phyloP scores from a whole-genome alignment of 805 yeast species.

The Ogataea pini region DNA sequence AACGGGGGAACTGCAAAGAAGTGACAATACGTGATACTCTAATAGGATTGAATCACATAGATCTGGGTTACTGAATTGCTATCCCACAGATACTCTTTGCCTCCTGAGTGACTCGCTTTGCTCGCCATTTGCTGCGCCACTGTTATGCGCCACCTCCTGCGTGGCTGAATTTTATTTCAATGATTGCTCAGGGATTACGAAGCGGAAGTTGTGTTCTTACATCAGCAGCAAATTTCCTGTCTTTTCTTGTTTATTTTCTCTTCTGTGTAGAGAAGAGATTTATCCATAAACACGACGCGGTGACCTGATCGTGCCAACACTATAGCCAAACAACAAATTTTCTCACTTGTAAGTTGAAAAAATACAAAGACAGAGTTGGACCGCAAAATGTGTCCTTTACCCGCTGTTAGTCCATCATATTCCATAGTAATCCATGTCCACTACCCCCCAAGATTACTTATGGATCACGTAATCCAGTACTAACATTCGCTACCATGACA shows the following conservation, averaged over 20 bases:
- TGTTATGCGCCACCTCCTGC: conserved; percentile 1
- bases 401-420: too few relatives aligned
- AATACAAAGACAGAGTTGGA: too few relatives aligned
- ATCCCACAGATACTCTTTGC: too few relatives aligned
- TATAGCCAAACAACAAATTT: too few relatives aligned
- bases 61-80: too few relatives aligned
- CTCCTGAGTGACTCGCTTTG: too few relatives aligned
- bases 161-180: background rate
- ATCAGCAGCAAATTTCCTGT: conserved; percentile 4
- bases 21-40: too few relatives aligned
- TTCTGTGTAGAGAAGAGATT: background rate
- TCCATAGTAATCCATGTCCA: too few relatives aligned
- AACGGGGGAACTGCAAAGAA: too few relatives aligned
- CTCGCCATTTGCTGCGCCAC: too few relatives aligned
- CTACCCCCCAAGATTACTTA: background rate
- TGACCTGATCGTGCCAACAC: background rate
- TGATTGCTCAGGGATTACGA: conserved; percentile 11
- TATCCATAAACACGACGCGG: background rate
- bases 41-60: too few relatives aligned
- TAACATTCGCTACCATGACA: conserved; percentile 11
- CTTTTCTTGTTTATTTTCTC: conserved; percentile 7
- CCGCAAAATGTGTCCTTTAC: too few relatives aligned
- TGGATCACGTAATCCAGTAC: conserved; percentile 5
- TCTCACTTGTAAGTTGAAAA: background rate
- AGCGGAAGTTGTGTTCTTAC: conserved; percentile 7